Base-by-base conservation (phyloP, 2,329 filamentous ascomycete genomes). In the Neopestalotiopsis rosae region DNA sequence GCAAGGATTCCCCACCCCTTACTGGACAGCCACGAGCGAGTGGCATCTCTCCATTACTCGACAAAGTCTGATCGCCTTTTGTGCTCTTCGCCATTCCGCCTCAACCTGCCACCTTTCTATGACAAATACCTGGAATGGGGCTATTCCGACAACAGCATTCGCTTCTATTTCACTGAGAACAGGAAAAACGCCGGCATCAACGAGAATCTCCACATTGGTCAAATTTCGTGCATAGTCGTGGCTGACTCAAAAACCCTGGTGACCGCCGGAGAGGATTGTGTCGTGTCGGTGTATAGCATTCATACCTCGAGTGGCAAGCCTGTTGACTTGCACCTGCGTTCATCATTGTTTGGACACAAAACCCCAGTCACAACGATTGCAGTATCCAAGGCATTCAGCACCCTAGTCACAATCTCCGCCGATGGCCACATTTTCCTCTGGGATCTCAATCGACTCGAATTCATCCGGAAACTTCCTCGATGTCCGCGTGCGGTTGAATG, bases 51-150 rank as follows among this genome's bases (percentile, higher is more conserved):
- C 38, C 88, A 91, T 0, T 95, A 94, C 76, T 92, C 93, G 0
- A 83, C 90, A 9, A 96, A 94, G 74, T 86, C 94, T 9, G 95
- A 98, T 76, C 91, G 93, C 14, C 84, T 98, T 4, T 85, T 98
- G 3, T 97, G 92, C 75, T 92, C 94, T 3, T 92, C 93, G 17
- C 90, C 94, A 0, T 94, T 97, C 80, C 89, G 94, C 24, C 86
- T 98, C 57, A 96, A 98, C 75, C 90, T 98, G 13, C 92, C 95
- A 0, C 95, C 95, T 0, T 83, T 85, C 64, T 97, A 94, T 76
- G 95, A 98, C 80, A 94, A 94, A 74, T 97, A 94, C 76, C 88
- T 98, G 73, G 94, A 98, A 81, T 98, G 95, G 95, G 95, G 95
- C 1, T 98, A 97, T 75, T 92, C 94, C 0, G 96, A 99, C 79